Base-by-base conservation (phyloP, 1,284 basidiomycete species). In the Leccinum pseudoinsigne region DNA sequence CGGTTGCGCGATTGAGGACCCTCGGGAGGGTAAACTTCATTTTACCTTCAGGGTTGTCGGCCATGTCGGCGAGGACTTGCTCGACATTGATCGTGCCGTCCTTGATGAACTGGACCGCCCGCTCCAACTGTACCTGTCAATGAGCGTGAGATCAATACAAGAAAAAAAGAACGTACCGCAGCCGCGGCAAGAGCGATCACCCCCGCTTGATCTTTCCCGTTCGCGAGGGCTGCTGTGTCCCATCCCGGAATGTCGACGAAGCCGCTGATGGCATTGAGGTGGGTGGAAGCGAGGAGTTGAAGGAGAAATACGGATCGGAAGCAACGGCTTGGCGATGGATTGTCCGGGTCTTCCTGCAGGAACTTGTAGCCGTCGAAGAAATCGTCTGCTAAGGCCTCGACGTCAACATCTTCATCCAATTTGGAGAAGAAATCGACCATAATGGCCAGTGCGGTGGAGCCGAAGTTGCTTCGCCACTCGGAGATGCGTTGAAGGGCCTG, bases 381-480 rank as follows among this genome's bases (percentile, higher is more conserved):
- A 2, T 56, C 3, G 5, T 5, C 55, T 23, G 55, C 34, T 11
- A 38, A n/a, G 4, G 18, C 10, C 4, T 56, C 1, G 34, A 38
- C 4, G 18, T 56, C 55, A 21, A 38, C 34, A 16, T 38, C 55
- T 21, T 56, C 18, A 23, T 55, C 31, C 8, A 38, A 3, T 21
- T 56, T 36, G 2, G 45, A 54, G 18, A 67, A 38, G 5, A 67
- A 68, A 42, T 60, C n/a, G 1, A 66, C 36, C 9, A 62, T 51
- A n/a, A 58, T 47, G 26, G 50, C 4, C 3, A 62, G 50, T 28
- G 59, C 55, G 2, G 58, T 65, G 7, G 60, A 68, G 1, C 64
- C 58, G 12, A 68, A 58, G 31, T 57, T 26, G 7, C 57, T 67
- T 10, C 4, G 8, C 66, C 66, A 67, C 51, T 68, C 18, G 0